Conservation (phyloP, 148 eudicot genomes). For the Cornus suecica region DNA sequence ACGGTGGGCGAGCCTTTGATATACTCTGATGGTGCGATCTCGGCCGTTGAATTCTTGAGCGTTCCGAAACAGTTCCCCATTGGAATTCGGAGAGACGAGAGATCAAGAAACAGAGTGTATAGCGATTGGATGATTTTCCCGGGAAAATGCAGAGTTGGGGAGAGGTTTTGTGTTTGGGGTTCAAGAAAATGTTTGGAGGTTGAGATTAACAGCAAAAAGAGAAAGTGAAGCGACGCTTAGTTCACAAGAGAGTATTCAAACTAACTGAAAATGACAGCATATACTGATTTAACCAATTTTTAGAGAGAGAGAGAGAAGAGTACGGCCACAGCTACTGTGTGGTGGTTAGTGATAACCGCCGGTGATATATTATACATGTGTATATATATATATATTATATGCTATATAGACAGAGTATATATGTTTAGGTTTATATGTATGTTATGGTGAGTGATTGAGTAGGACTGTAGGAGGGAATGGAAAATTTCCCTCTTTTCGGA, state of each 20-base stretch:
- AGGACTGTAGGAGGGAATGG: neutral
- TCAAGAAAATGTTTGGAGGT: neutral
- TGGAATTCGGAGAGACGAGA: no score
- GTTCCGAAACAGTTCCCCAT: constrained; percentile 39
- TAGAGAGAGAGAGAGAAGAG: neutral
- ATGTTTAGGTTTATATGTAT: no score
- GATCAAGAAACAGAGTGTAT: neutral
- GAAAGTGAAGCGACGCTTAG: neutral
- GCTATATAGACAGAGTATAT: no score
- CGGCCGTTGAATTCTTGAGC: constrained; percentile 31
- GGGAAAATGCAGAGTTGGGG: neutral
- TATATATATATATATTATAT: no score
- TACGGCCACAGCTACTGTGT: neutral
- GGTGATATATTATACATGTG: neutral
- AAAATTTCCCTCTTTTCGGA: no score
- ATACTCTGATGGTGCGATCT: constrained; percentile 40
- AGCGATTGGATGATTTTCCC: neutral
- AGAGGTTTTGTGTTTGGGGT: neutral
- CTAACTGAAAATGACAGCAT: neutral
- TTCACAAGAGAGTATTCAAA: neutral
- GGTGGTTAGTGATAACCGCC: neutral
- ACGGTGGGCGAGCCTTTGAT: constrained; percentile 19
- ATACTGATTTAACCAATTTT: neutral
- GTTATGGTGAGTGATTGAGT: neutral
- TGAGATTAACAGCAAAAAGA: neutral